Base-by-base conservation (phyloP, 495 filamentous ascomycete species). In the Neurospora pannonica region DNA sequence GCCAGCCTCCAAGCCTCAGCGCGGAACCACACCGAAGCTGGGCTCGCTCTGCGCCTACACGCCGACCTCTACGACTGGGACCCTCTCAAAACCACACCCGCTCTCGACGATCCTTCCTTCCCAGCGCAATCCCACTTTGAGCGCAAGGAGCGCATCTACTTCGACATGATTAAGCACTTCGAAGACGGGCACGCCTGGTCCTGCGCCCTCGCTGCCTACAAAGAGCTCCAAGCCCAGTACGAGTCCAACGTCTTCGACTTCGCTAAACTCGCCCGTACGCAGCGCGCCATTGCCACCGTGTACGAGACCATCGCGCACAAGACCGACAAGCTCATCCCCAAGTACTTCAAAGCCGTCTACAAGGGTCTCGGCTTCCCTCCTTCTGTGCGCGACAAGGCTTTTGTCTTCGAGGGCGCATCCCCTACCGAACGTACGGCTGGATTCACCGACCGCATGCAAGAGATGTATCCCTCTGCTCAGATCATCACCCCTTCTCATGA, bases 51-150 rank as follows among this genome's bases (percentile, higher is more conserved):
- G 7, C 90, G 92, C 8, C 90, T 97, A 42, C 96, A 98, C 80
- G 94, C 96, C 4, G 95, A 97, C 74, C 84, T 97, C 24, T 98
- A 98, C 81, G 90, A 93, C 42, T 99, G 96, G 96, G 93, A 97
- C 79, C 87, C 92, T 0, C 86, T 84, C 19, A 89, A 88, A 71
- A 84, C 85, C n/a, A 86, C 96, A 0, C 87, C 90, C 9, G 88
- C 91, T 11, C 83, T 97, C 2, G 74, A 85, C 1, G 94, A 93
- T 54, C 97, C 95, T 0, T 79, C 85, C 11, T 92, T 97, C 80
- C 92, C 94, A 2, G 89, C 92, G 40, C 96, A 98, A 82, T 92
- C 90, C 1, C 89, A 93, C 4, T 99, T 99, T 78, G 96, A 98
- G 74, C 90, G 96, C 38, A 97, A 97, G 82, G 96, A 98, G 82